Conservation (phyloP, 2,329 filamentous ascomycete genomes). For the Fusarium sp. region DNA sequence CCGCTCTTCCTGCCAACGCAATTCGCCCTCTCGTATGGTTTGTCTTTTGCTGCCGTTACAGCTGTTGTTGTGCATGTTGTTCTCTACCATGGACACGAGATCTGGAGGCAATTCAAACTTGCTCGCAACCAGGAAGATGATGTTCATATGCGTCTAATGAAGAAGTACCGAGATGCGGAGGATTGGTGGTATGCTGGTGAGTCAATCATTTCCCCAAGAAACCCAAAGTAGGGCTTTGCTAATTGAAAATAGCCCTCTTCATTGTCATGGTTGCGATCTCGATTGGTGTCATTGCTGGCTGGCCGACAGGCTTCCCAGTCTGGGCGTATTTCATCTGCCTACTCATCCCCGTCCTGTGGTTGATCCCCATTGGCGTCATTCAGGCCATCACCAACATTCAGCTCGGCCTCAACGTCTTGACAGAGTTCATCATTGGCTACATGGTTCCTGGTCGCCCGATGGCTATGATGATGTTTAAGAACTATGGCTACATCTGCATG, state of each 20-base stretch:
- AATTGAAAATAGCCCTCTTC: slow-evolving; percentile 55
- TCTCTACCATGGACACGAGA: slow-evolving; percentile 66
- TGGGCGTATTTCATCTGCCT: slow-evolving; percentile 69
- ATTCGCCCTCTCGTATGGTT: slow-evolving; percentile 68
- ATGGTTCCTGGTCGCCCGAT: slow-evolving; percentile 76
- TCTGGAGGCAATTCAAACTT: slow-evolving; percentile 65
- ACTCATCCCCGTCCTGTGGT: slow-evolving; percentile 66
- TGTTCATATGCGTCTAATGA: slow-evolving; percentile 70
- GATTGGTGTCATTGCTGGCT: slow-evolving; percentile 64
- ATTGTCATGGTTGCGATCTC: slow-evolving; percentile 65
- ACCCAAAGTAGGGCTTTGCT: slow-evolving; percentile 12
- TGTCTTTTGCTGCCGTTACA: slow-evolving; percentile 74
- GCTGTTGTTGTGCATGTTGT: slow-evolving; percentile 67
- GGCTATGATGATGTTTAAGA: slow-evolving; percentile 83
- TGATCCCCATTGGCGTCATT: slow-evolving; percentile 70
- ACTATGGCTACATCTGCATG: slow-evolving; percentile 77
- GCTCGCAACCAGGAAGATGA: slow-evolving; percentile 68
- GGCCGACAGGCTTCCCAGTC: slow-evolving; percentile 67
- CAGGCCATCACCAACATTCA: slow-evolving; percentile 71
- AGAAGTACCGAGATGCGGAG: slow-evolving; percentile 68
- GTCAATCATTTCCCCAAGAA: slow-evolving; percentile 51
- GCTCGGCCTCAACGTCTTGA: slow-evolving; percentile 75
- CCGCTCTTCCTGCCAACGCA: slow-evolving; percentile 73
- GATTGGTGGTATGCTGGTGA: slow-evolving; percentile 69
- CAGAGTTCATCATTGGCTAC: slow-evolving; percentile 79